A percentile compares a stretch with the other conserved stretches of the same genome.
phyloP scores from a whole-genome alignment of 768 basidiomycete genomes.

The Naematelia aurantialba region DNA sequence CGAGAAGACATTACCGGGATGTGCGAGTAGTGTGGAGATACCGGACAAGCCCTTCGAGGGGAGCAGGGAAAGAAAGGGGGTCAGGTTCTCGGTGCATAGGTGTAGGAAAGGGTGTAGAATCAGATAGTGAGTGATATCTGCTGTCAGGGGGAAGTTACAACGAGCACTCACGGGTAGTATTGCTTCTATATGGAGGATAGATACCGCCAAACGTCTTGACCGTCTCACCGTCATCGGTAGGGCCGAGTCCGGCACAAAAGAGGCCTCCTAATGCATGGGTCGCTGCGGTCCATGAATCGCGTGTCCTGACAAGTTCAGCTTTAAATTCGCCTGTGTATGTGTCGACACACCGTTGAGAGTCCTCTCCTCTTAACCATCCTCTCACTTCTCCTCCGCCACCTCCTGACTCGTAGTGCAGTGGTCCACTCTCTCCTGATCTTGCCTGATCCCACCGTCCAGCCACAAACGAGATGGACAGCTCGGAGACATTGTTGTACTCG shows the following conservation, averaged over 20 bases:
- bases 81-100: constrained; percentile 97
- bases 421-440: constrained; percentile 67
- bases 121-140: constrained; percentile 49
- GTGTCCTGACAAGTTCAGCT: constrained; percentile 58
- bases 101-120: constrained; percentile 60
- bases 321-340: constrained; percentile 8
- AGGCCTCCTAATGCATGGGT: constrained; percentile 86
- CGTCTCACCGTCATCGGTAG: constrained; percentile 42
- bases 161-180: constrained; percentile 23
- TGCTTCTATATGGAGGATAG: constrained; percentile 23
- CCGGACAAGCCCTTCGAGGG: constrained; percentile 90
- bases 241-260: constrained; percentile 87
- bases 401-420: constrained; percentile 64
- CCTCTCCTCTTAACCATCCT: constrained; percentile 75
- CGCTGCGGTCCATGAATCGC: constrained; percentile 75
- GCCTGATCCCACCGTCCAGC: constrained; percentile 89
- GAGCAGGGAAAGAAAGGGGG: constrained; percentile 88
- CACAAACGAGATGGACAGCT: constrained; percentile 83
- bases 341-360: constrained; percentile 11
- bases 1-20: constrained; percentile 36
- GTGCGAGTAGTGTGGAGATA: constrained; percentile 64
- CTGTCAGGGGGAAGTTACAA: not conserved
- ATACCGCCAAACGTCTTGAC: constrained; percentile 34
- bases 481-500: constrained; percentile 76
- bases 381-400: constrained; percentile 84